phyloP scores from a whole-genome alignment of 257 asterid genomes.

The Rhazya stricta region DNA sequence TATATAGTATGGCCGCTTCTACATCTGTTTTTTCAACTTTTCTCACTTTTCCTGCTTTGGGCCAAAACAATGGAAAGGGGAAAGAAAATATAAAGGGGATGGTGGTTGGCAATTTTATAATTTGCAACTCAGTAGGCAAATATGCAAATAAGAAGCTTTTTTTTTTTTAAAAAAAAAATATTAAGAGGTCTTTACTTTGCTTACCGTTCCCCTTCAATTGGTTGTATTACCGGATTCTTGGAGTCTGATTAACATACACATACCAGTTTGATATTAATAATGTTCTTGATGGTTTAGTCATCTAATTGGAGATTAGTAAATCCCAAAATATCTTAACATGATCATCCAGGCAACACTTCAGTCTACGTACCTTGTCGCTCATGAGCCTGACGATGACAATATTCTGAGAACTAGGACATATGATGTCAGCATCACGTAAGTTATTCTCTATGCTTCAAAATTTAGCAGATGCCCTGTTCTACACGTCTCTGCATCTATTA shows the following conservation, averaged over 20 bases:
- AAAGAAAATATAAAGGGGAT: neutral
- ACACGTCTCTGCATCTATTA: neutral
- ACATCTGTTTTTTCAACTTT: neutral
- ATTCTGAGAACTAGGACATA: slow-evolving; percentile 89
- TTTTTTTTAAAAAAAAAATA: no score
- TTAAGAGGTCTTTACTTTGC: neutral
- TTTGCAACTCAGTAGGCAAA: neutral
- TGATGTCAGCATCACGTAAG: slow-evolving; percentile 98
- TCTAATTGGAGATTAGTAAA: neutral
- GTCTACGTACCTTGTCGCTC: slow-evolving; percentile 65
- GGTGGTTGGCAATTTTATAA: neutral
- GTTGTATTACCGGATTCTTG: neutral
- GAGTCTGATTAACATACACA: neutral
- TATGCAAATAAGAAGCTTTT: slow-evolving; percentile 3
- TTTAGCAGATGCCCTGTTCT: neutral
- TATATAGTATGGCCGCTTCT: neutral
- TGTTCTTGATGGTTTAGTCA: neutral
- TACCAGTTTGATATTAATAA: neutral
- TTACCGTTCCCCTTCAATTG: neutral
- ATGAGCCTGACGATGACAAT: slow-evolving; percentile 94
- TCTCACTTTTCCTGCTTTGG: neutral
- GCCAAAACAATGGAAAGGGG: neutral
- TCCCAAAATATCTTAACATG: slow-evolving; percentile 1
- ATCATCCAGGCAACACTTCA: slow-evolving; percentile 74
- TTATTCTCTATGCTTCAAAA: slow-evolving; percentile 1